These are phyloP conservation scores for Solanum acaule DNA, from an alignment of 257 asterid genomes.

Conservation along the genomic window DNA sequence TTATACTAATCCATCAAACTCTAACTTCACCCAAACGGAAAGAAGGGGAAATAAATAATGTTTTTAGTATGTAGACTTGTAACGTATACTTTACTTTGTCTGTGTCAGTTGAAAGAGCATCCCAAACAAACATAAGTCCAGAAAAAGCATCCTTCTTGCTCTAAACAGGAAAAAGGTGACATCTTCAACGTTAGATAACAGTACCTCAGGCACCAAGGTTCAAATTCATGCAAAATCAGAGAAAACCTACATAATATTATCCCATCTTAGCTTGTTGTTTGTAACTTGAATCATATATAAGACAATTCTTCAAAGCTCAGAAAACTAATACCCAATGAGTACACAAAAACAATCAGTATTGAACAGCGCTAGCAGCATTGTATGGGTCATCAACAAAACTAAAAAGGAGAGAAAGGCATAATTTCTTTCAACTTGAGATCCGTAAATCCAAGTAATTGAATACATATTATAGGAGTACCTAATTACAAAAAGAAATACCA, in stretches of 20 bases:
- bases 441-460: not conserved
- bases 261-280: too few species aligned
- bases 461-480: not conserved
- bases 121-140: not conserved
- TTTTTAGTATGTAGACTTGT: not conserved
- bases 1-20: too few species aligned
- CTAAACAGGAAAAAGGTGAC: not conserved
- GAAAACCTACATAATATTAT: too few species aligned
- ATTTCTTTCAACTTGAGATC: not conserved
- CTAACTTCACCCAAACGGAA: not conserved
- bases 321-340: too few species aligned
- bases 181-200: not conserved
- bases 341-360: too few species aligned
- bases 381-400: not conserved
- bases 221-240: too few species aligned
- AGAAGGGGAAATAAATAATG: not conserved
- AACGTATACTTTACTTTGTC: not conserved
- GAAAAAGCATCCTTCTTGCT: not conserved
- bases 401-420: not conserved
- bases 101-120: not conserved
- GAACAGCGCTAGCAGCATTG: too few species aligned
- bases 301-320: too few species aligned
- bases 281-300: too few species aligned
- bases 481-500: not conserved
- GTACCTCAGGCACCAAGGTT: not conserved